These are phyloP conservation scores for Crithidia fasciculata DNA, from an alignment of 208 protist genomes.

Conservation along the genomic window DNA sequence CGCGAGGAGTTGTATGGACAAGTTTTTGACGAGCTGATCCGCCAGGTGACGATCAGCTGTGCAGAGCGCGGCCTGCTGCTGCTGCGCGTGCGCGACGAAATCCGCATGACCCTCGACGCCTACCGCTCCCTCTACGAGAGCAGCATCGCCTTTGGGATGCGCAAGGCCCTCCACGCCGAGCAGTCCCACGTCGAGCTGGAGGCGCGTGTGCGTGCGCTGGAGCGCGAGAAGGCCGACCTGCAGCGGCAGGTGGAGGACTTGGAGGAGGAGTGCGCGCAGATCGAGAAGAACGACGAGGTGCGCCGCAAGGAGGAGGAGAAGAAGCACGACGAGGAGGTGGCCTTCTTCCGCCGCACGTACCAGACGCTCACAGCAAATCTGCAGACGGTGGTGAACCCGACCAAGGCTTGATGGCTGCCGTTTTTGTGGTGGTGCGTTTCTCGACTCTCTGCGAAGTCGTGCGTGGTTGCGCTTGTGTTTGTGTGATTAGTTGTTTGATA, in stretches of 20 bases:
- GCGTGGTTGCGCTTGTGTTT: too few relatives aligned
- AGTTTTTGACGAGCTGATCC: slow-evolving; percentile 97
- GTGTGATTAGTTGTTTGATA: too few relatives aligned
- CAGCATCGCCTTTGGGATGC: slow-evolving; percentile 95
- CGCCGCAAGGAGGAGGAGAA: slow-evolving; percentile 91
- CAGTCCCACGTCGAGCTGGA: slow-evolving; percentile 96
- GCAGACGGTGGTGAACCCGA: slow-evolving; percentile 89
- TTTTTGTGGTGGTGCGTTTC: too few relatives aligned
- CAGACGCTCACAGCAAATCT: slow-evolving; percentile 94
- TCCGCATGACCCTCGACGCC: slow-evolving; percentile 89
- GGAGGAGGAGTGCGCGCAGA: slow-evolving; percentile 70
- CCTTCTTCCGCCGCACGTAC: slow-evolving; percentile 96
- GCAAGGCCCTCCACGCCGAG: slow-evolving; percentile 98
- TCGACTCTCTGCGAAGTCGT: too few relatives aligned
- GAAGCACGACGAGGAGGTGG: slow-evolving; percentile 97
- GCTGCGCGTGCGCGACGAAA: slow-evolving; percentile 97
- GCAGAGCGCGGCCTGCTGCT: slow-evolving; percentile 97
- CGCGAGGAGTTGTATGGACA: slow-evolving; percentile 98
- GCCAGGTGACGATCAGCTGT: slow-evolving; percentile 98
- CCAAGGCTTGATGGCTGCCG: slow-evolving; percentile 52
- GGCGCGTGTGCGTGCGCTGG: slow-evolving; percentile 89
- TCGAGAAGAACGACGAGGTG: slow-evolving; percentile 93
- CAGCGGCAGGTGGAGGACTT: slow-evolving; percentile 89
- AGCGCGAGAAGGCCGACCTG: slow-evolving; percentile 95
- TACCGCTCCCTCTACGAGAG: slow-evolving; percentile 88